phyloP scores from a whole-genome alignment of 2,329 filamentous ascomycete genomes.

The Bipolaris zeicola region DNA sequence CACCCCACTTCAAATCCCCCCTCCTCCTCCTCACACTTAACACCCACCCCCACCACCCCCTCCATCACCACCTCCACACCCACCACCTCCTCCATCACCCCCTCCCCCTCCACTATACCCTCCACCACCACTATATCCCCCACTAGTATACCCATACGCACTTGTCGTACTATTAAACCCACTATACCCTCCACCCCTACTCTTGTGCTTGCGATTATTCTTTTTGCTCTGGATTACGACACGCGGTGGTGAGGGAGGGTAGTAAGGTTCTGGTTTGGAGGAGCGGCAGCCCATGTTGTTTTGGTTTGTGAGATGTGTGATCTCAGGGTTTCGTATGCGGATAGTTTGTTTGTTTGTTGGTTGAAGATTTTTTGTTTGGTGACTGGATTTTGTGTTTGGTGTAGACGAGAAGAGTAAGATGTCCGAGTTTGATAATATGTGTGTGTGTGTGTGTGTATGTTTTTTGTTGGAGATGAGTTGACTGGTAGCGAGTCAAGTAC shows the following conservation, averaged over 20 bases:
- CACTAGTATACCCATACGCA: not conserved
- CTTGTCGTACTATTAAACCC: not conserved
- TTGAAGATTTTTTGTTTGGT: not conserved
- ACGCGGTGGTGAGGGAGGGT: slow-evolving; percentile 20
- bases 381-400: too few species aligned
- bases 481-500: too few species aligned
- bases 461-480: too few species aligned
- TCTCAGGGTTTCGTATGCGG: too few species aligned
- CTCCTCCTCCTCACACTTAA: not conserved
- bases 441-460: too few species aligned
- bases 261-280: slow-evolving; percentile 16
- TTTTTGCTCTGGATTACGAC: not conserved
- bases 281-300: slow-evolving; percentile 28
- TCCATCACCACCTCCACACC: not conserved
- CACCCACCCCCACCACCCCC: slow-evolving; percentile 7
- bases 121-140: slow-evolving; percentile 2
- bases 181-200: not conserved
- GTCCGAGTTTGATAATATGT: too few species aligned
- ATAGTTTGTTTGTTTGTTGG: not conserved
- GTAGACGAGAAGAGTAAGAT: too few species aligned
- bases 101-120: slow-evolving; percentile 16
- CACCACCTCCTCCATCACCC: slow-evolving; percentile 13
- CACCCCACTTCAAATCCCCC: too few species aligned
- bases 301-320: not conserved
- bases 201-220: not conserved